Conservation (phyloP, 208 protist genomes). For the Trypanosoma platydactyli region DNA sequence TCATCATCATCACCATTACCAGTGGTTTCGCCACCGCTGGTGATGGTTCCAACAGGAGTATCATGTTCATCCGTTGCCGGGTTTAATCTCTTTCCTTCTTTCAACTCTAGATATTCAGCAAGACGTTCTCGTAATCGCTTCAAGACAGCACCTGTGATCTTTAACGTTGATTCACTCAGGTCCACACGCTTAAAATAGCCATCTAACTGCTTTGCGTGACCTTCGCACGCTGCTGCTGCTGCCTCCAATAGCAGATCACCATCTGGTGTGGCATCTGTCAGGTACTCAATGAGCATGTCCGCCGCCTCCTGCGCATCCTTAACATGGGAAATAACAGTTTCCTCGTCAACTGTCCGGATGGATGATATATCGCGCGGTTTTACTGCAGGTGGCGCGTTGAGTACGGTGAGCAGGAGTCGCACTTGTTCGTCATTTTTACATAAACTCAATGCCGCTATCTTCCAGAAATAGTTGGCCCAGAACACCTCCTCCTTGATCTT, state of each 20-base stretch:
- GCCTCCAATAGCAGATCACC: slow-evolving; percentile 40
- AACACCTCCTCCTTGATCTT: slow-evolving; percentile 71
- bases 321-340: slow-evolving; percentile 33
- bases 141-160: slow-evolving; percentile 34
- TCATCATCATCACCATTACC: too few species aligned
- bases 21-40: too few species aligned
- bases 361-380: slow-evolving; percentile 21
- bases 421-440: slow-evolving; percentile 69
- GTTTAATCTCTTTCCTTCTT: neutral
- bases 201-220: slow-evolving; percentile 43
- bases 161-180: slow-evolving; percentile 34
- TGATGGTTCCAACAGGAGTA: too few species aligned
- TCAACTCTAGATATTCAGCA: slow-evolving; percentile 23
- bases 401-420: slow-evolving; percentile 48
- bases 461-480: slow-evolving; percentile 88
- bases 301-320: slow-evolving; percentile 46
- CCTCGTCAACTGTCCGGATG: slow-evolving; percentile 31
- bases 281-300: slow-evolving; percentile 53
- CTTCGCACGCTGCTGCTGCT: slow-evolving; percentile 41
- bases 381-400: slow-evolving; percentile 56
- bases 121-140: slow-evolving; percentile 35
- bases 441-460: slow-evolving; percentile 56
- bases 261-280: slow-evolving; percentile 31
- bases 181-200: slow-evolving; percentile 40
- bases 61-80: too few species aligned